Evolutionary conservation across 2,329 filamentous ascomycete species (phyloP).

Genomic region (Neonectria faginata): DNA sequence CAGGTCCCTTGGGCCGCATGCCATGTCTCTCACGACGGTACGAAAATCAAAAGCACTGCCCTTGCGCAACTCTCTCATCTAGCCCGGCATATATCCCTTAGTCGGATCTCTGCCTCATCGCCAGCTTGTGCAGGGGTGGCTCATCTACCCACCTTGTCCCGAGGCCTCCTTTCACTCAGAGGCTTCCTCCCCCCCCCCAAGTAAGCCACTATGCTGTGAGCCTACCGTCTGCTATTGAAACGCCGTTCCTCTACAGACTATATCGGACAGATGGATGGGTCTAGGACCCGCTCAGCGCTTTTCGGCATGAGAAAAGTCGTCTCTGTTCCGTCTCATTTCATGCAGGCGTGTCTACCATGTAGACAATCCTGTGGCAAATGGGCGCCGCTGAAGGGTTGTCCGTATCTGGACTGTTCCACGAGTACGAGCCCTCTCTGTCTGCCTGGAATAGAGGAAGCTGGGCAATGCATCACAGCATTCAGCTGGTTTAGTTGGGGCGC

Average conservation of each 20-base stretch:
- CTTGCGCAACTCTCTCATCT: constrained; percentile 34
- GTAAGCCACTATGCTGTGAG: constrained; percentile 31
- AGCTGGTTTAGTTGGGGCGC: constrained; percentile 8
- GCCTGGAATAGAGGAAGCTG: constrained; percentile 18
- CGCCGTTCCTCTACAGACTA: constrained; percentile 30
- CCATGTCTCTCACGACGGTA: constrained; percentile 35
- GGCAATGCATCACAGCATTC: constrained; percentile 18
- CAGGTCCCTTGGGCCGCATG: constrained; percentile 31
- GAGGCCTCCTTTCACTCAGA: constrained; percentile 21
- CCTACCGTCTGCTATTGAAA: constrained; percentile 17
- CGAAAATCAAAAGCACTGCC: constrained; percentile 28
- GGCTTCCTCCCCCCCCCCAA: constrained; percentile 11
- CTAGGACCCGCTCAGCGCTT: constrained; percentile 30
- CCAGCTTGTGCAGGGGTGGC: constrained; percentile 31
- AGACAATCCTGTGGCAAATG: constrained; percentile 22
- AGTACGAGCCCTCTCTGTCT: constrained; percentile 31
- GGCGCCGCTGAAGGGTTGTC: constrained; percentile 32
- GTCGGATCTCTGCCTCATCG: constrained; percentile 42
- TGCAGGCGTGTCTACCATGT: constrained; percentile 21
- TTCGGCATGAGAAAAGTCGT: constrained; percentile 14
- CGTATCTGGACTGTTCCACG: constrained; percentile 35
- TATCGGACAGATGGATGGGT: constrained; percentile 27
- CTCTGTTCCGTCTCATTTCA: constrained; percentile 15
- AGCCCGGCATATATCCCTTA: constrained; percentile 20
- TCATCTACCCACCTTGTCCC: constrained; percentile 25